These are phyloP conservation scores for Xylariaceae sp. DNA, from an alignment of 2,329 filamentous ascomycete species.

Conservation along the genomic window DNA sequence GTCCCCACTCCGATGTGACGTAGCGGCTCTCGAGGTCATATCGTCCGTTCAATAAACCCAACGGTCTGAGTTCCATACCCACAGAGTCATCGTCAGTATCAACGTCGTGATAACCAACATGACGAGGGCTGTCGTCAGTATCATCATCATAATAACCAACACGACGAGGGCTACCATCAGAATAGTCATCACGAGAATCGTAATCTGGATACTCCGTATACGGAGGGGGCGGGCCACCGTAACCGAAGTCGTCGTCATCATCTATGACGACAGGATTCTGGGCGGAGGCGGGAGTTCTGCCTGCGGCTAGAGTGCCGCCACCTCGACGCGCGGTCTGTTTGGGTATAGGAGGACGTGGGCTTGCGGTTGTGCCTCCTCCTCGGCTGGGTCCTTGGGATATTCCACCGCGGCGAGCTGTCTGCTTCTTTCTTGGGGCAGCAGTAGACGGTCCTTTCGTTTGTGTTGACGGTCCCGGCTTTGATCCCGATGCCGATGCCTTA, in stretches of 20 bases:
- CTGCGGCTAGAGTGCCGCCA: constrained; percentile 25
- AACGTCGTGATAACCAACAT: constrained; percentile 9
- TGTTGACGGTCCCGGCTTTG: constrained; percentile 1
- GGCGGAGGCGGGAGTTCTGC: constrained; percentile 24
- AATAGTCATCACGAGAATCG: too few relatives aligned
- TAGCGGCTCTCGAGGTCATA: constrained; percentile 43
- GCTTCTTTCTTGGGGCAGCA: constrained; percentile 13
- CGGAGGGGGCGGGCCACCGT: constrained; percentile 26
- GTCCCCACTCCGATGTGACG: constrained; percentile 33
- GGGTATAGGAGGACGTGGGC: constrained; percentile 1
- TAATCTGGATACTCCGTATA: constrained; percentile 18
- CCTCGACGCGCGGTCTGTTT: constrained; percentile 35
- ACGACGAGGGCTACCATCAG: too few relatives aligned
- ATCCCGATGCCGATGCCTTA: constrained; percentile 3
- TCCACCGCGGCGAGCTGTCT: constrained; percentile 30
- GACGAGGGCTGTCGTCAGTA: constrained; percentile 13
- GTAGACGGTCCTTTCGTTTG: constrained; percentile 7
- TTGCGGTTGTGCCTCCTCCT: background rate
- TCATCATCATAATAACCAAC: too few relatives aligned
- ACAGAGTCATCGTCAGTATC: constrained; percentile 12
- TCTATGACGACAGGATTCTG: constrained; percentile 1
- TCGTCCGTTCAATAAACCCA: constrained; percentile 48
- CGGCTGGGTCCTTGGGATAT: constrained; percentile 20
- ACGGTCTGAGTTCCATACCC: constrained; percentile 22
- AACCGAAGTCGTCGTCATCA: constrained; percentile 12